Percentiles rank a stretch among this genome's conserved stretches.
phyloP scores from a whole-genome alignment of 768 basidiomycete species.

The Dacryopinax spathularia region DNA sequence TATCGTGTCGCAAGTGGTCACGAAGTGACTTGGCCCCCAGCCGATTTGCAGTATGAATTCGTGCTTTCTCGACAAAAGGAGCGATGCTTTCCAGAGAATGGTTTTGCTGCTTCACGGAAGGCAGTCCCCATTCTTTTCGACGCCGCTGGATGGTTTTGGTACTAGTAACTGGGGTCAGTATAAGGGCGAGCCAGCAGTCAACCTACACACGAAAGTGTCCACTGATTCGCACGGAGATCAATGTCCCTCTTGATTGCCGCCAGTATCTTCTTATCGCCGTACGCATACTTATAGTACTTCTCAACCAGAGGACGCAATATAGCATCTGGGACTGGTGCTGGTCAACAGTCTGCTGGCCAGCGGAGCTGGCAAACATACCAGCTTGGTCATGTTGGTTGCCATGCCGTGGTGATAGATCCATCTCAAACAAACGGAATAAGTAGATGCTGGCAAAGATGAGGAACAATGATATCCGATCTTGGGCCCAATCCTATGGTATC shows the following conservation, averaged over 20 bases:
- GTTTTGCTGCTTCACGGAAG: background rate
- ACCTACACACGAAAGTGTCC: background rate
- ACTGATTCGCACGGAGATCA: background rate
- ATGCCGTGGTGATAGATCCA: background rate
- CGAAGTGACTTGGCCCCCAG: background rate
- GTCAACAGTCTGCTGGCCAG: background rate
- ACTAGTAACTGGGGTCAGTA: background rate
- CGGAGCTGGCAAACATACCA: background rate
- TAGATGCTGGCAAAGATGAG: background rate
- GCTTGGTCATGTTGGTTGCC: background rate
- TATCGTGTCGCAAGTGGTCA: background rate
- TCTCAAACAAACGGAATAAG: background rate
- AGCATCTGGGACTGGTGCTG: background rate
- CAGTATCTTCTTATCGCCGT: background rate
- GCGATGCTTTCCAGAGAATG: background rate
- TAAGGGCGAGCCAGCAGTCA: background rate
- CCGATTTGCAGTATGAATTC: background rate
- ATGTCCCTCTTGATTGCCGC: background rate
- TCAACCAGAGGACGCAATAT: background rate
- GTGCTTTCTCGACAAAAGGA: background rate
- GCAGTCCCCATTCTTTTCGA: background rate
- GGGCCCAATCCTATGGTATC: no score
- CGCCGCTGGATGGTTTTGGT: background rate
- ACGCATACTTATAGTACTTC: background rate
- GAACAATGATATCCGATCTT: background rate